Evolutionary conservation across 345 rosid species (phyloP), one percentile per base, ranked within the genome.

Genomic region (Melaleuca quinquenervia): DNA sequence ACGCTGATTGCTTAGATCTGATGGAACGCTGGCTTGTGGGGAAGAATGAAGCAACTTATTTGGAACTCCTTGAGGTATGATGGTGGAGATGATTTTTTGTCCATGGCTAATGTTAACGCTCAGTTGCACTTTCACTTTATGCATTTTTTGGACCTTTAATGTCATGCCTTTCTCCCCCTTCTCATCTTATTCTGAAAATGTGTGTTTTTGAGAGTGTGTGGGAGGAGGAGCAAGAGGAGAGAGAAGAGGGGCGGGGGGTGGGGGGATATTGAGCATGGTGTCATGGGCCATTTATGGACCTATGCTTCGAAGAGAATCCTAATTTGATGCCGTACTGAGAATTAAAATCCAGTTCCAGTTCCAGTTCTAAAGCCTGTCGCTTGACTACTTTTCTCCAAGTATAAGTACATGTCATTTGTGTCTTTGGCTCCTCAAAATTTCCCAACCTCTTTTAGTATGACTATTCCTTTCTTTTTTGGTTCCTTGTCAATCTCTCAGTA

Each of bases 11-110:
- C 89, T 92, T 97, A 92, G 97, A 96, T 85, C 90, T 92, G 90
- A 97, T 97, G 99, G 98, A 94, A 85, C 88, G 26, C 6, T 87
- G 85, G 86, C 88, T 87, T 91, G 91, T 92, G 29, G 98, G 96
- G 85, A 97, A 92, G 94, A 91, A 94, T 87, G 96, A 93, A 88
- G 87, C 75, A 84, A 97, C 99, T 64, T 95, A 96, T 88, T 49
- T 84, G 48, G 92, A 90, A 87, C 97, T 96, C 88, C 98, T 96
- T 83, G 90, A 96, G 96, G 98, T 95, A 85, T 87, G 93, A 88
- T 52, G 53, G 62, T 24, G 26, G 3, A 82, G 55, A 82, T 49
- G 56, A 50, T 21, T 50, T 27, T 4, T 82, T 82, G 45, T 70
- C 78, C 22, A 7, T 70, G 78, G 48, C 48, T 36, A 36, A 6